Conservation (phyloP, 2,329 filamentous ascomycete species). For the Fusarium napiforme region DNA sequence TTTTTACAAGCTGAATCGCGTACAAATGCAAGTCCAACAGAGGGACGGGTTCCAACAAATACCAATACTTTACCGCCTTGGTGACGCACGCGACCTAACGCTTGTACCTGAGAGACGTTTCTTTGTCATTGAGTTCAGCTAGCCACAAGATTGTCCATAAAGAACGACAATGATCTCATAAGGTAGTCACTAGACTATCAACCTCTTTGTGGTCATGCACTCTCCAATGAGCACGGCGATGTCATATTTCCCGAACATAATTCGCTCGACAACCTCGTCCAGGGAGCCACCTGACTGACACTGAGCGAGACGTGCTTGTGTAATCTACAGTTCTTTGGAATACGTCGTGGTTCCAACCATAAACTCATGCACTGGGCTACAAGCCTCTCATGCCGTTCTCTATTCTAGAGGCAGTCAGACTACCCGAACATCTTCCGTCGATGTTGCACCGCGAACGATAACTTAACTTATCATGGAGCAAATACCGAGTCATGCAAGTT, state of each 20-base stretch:
- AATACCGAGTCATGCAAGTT: slow-evolving; percentile 25
- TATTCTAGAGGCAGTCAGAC: not conserved
- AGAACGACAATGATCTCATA: not conserved
- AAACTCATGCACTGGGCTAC: not conserved
- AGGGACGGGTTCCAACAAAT: not conserved
- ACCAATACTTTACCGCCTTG: not conserved
- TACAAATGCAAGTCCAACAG: not conserved
- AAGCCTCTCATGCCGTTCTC: not conserved
- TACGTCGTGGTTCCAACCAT: not conserved
- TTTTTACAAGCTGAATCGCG: slow-evolving; percentile 1
- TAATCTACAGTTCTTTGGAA: not conserved
- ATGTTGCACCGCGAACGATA: slow-evolving; percentile 2
- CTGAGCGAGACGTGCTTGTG: not conserved
- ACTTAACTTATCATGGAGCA: slow-evolving; percentile 35
- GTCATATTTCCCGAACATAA: not conserved
- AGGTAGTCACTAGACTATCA: not conserved
- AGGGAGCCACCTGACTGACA: not conserved
- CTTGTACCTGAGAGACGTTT: not conserved
- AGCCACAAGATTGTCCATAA: not conserved
- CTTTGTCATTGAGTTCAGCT: slow-evolving; percentile 13
- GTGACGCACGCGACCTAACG: not conserved
- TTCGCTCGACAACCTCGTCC: not conserved
- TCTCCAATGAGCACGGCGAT: slow-evolving; percentile 1
- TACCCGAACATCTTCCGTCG: not conserved
- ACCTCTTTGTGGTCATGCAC: not conserved